phyloP scores from a whole-genome alignment of 73 alveolate genomes.

The Paramecium biaurelia region DNA sequence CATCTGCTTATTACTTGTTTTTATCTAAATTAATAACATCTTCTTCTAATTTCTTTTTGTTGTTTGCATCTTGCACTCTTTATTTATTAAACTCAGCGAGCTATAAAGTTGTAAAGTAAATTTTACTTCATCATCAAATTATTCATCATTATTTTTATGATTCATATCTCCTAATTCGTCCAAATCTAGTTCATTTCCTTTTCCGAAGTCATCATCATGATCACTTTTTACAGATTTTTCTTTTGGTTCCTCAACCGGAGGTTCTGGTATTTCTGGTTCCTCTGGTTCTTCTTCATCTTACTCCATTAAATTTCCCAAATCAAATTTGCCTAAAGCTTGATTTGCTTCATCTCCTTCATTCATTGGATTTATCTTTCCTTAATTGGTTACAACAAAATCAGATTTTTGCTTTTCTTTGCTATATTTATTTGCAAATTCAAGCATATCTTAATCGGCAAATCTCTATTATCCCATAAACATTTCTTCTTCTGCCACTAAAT shows the following conservation, averaged over 20 bases:
- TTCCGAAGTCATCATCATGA: not conserved
- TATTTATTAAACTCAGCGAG: not conserved
- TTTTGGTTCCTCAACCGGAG: conserved; percentile 2
- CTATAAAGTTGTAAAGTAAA: not conserved
- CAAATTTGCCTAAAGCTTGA: not conserved
- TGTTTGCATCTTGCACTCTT: not conserved
- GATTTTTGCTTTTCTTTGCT: conserved; percentile 43
- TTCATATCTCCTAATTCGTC: conserved; percentile 8
- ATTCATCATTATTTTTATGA: not conserved
- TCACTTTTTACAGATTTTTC: not conserved
- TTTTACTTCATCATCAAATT: not conserved
- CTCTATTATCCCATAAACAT: conserved; percentile 56
- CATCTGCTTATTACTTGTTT: not conserved
- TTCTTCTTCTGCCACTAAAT: conserved; percentile 56
- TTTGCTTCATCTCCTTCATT: not conserved
- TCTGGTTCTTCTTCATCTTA: conserved; percentile 32
- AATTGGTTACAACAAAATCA: conserved; percentile 41
- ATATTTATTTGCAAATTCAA: conserved; percentile 13
- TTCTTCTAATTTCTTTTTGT: not conserved
- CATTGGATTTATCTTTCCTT: conserved; percentile 24
- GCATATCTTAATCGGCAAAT: conserved; percentile 44
- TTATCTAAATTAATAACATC: conserved; percentile 12
- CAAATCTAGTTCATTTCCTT: not conserved
- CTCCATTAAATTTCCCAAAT: not conserved
- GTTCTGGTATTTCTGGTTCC: not conserved